Conservation (phyloP, 2,329 filamentous ascomycete species). For the Chalaropsis ovoidea region DNA sequence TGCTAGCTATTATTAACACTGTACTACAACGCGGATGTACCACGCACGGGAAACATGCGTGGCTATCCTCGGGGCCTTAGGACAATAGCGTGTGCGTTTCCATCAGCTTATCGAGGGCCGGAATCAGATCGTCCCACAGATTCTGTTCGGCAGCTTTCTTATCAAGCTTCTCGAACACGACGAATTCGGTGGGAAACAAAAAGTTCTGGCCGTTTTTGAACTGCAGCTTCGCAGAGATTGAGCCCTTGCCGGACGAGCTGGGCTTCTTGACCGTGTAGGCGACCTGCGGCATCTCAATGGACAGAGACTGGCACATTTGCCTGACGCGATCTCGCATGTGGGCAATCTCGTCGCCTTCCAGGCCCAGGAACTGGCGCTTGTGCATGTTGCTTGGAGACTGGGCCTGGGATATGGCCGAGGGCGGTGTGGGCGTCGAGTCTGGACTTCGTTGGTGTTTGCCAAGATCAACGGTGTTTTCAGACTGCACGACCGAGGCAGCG, state of each 20-base stretch:
- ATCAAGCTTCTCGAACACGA: constrained; percentile 32
- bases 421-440: neutral
- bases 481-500: neutral
- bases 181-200: constrained; percentile 31
- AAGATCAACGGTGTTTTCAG: neutral
- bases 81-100: neutral
- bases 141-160: constrained; percentile 33
- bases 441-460: neutral
- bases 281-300: constrained; percentile 8
- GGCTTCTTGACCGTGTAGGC: neutral
- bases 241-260: neutral
- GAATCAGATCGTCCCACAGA: constrained; percentile 34
- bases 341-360: neutral
- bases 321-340: neutral
- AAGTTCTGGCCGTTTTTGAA: constrained; percentile 26
- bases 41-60: no score
- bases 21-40: neutral
- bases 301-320: neutral
- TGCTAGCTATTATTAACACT: neutral
- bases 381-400: neutral
- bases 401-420: neutral
- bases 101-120: constrained; percentile 23
- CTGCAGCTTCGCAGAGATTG: neutral
- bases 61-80: neutral
- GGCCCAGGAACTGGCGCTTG: neutral